These are phyloP conservation scores for Poronia punctata DNA, from an alignment of 495 filamentous ascomycete genomes.

Conservation along the genomic window DNA sequence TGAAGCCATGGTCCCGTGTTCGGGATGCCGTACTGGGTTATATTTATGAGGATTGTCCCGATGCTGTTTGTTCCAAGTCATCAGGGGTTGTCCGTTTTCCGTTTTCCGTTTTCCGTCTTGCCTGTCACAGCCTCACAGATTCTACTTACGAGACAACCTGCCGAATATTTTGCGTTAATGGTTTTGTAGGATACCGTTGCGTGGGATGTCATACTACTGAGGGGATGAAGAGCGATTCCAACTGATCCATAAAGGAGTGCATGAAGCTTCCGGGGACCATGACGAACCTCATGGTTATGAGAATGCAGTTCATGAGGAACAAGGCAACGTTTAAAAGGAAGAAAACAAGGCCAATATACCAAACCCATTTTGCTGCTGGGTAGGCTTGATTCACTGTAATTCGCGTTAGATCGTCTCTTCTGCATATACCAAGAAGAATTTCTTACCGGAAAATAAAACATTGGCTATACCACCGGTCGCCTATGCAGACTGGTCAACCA, in stretches of 20 bases:
- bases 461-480: slow-evolving; percentile 81
- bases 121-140: background rate
- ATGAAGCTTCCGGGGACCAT: slow-evolving; percentile 65
- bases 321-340: slow-evolving; percentile 70
- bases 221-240: slow-evolving; percentile 74
- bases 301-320: slow-evolving; percentile 60
- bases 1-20: slow-evolving; percentile 63
- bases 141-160: slow-evolving; percentile 40
- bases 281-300: slow-evolving; percentile 65
- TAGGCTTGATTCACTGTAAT: slow-evolving; percentile 39
- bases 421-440: too few species aligned
- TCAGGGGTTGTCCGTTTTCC: background rate
- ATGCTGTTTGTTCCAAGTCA: slow-evolving; percentile 33
- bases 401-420: background rate
- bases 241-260: slow-evolving; percentile 66
- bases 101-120: too few species aligned
- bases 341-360: slow-evolving; percentile 63
- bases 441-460: slow-evolving; percentile 60
- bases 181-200: background rate
- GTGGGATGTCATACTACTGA: slow-evolving; percentile 49
- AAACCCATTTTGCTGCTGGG: slow-evolving; percentile 59
- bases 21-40: slow-evolving; percentile 68
- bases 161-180: background rate
- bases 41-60: slow-evolving; percentile 73
- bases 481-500: slow-evolving; percentile 13